Conservation (phyloP, 2,329 filamentous ascomycete genomes). For the Aureobasidium sp. region DNA sequence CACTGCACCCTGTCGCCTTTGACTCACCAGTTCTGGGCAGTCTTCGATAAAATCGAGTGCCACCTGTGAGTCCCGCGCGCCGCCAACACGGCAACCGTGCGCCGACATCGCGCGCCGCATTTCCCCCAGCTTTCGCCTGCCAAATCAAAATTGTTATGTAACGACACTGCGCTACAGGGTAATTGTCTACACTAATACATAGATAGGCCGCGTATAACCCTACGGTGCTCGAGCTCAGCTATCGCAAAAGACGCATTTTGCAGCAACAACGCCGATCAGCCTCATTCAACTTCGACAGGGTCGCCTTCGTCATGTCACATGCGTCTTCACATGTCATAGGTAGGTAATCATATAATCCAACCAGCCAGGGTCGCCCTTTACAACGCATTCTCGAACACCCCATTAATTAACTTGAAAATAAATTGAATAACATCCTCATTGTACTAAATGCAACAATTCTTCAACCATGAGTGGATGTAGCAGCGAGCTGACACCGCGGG, state of each 20-base stretch:
- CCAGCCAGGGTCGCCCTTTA: background rate
- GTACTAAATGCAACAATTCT: background rate
- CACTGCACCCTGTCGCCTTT: conserved; percentile 5
- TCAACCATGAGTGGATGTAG: background rate
- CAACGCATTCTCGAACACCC: no score
- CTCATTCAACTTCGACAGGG: background rate
- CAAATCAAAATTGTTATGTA: background rate
- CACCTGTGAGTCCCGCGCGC: background rate
- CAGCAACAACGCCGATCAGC: background rate
- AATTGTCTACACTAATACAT: background rate
- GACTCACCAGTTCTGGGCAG: conserved; percentile 8
- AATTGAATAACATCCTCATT: no score
- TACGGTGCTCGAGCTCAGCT: background rate
- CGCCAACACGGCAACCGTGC: conserved; percentile 1
- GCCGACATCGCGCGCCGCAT: background rate
- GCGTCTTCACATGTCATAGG: background rate
- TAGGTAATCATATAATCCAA: background rate
- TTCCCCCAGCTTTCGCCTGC: background rate
- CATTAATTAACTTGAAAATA: no score
- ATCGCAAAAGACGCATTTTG: background rate
- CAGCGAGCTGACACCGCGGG: no score
- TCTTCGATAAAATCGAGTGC: conserved; percentile 2
- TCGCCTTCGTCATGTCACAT: conserved; percentile 4
- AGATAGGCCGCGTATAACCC: conserved; percentile 9
- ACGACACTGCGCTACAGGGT: background rate